phyloP scores from a whole-genome alignment of 202 grass and related monocot species.

The Brachypodium distachyon region DNA sequence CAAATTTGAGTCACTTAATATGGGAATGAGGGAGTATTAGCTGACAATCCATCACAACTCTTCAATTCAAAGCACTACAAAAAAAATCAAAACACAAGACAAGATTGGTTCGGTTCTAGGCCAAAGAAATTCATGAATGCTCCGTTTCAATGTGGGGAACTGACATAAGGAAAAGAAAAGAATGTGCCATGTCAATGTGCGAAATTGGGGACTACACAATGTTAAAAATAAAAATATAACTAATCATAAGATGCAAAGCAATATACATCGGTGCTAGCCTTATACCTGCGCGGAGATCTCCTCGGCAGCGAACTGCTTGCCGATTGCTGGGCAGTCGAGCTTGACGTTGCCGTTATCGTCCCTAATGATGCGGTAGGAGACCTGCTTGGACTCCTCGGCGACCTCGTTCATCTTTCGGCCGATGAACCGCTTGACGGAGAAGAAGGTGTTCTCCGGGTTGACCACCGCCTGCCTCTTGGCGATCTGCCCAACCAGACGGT shows the following conservation, averaged over 20 bases:
- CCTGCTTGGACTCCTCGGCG: constrained; percentile 73
- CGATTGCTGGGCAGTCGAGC: constrained; percentile 60
- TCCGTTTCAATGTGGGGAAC: background rate
- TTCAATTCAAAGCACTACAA: too few species aligned
- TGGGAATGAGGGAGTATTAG: background rate
- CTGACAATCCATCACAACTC: background rate
- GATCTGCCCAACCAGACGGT: constrained; percentile 65
- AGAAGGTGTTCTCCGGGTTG: constrained; percentile 81
- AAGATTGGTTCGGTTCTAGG: background rate
- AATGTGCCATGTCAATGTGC: background rate
- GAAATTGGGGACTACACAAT: background rate
- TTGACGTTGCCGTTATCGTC: constrained; percentile 77
- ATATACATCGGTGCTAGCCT: background rate
- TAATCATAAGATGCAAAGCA: background rate
- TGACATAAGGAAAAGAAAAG: background rate
- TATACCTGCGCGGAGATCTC: constrained; percentile 69
- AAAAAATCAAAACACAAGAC: background rate
- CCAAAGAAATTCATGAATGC: background rate
- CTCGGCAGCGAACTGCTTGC: constrained; percentile 66
- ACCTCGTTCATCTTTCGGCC: constrained; percentile 81
- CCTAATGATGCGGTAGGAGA: constrained; percentile 47
- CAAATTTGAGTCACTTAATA: too few species aligned
- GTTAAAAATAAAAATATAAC: background rate
- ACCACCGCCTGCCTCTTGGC: constrained; percentile 80
- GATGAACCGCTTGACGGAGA: constrained; percentile 72